Percentiles rank a stretch among this genome's conserved stretches.
Evolutionary conservation across 306 rosid genomes (phyloP).

Genomic region (Vigna nakashimae): DNA sequence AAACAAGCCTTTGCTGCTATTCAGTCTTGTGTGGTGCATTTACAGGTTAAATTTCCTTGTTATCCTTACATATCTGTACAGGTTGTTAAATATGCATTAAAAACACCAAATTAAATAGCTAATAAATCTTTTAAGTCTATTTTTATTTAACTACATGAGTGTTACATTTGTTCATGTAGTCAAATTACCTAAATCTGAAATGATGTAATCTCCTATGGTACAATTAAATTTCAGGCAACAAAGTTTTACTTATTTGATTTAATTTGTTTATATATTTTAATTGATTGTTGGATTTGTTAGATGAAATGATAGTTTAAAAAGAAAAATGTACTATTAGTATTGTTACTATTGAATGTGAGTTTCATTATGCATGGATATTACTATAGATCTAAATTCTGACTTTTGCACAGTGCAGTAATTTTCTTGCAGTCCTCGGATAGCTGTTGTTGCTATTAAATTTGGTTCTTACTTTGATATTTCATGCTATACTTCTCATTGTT

Average conservation of each 20-base stretch:
- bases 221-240: constrained; percentile 12
- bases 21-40: constrained; percentile 98
- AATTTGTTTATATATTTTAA: constrained; percentile 28
- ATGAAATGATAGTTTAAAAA: constrained; percentile 34
- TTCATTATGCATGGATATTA: neutral
- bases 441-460: constrained; percentile 18
- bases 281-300: constrained; percentile 14
- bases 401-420: constrained; percentile 16
- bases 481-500: constrained; percentile 29
- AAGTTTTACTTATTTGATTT: constrained; percentile 15
- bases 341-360: constrained; percentile 9
- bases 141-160: neutral
- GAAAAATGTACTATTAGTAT: neutral
- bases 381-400: neutral
- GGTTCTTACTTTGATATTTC: constrained; percentile 11
- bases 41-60: constrained; percentile 67
- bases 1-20: constrained; percentile 98
- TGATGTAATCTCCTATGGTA: constrained; percentile 25
- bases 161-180: constrained; percentile 1
- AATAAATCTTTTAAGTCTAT: neutral
- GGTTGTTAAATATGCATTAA: constrained; percentile 1
- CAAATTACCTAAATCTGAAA: constrained; percentile 28
- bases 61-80: neutral
- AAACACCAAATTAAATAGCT: neutral
- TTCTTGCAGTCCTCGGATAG: constrained; percentile 22